These are phyloP conservation scores for Emericellopsis terricola DNA, from an alignment of 495 filamentous ascomycete species.

Conservation along the genomic window DNA sequence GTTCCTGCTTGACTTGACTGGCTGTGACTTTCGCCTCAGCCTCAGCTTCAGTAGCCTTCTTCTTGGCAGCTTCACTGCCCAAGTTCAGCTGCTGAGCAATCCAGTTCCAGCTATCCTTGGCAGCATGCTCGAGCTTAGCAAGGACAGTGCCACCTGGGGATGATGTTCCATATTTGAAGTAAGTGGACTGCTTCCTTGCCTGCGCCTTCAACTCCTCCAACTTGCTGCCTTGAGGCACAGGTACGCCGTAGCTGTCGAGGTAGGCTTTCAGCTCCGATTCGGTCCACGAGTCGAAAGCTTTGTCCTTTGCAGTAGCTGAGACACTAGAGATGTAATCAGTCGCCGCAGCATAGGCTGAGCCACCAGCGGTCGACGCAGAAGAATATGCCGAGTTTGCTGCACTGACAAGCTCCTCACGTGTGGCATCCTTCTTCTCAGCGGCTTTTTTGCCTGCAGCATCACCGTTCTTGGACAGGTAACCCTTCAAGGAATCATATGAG, in stretches of 20 bases:
- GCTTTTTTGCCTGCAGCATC: slow-evolving; percentile 50
- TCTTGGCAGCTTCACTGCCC: slow-evolving; percentile 44
- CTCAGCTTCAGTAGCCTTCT: slow-evolving; percentile 22
- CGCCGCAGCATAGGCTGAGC: slow-evolving; percentile 49
- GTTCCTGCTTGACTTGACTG: not conserved
- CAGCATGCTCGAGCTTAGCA: slow-evolving; percentile 38
- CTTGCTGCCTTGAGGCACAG: slow-evolving; percentile 30
- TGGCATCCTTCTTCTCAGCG: slow-evolving; percentile 42
- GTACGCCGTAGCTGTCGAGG: slow-evolving; percentile 61
- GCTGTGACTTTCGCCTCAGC: slow-evolving; percentile 15
- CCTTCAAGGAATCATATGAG: slow-evolving; percentile 56
- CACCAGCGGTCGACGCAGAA: slow-evolving; percentile 50
- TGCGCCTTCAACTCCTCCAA: slow-evolving; percentile 45
- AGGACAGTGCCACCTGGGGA: slow-evolving; percentile 45
- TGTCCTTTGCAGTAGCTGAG: slow-evolving; percentile 50
- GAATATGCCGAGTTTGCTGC: slow-evolving; percentile 54
- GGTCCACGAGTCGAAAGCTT: slow-evolving; percentile 65
- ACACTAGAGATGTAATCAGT: slow-evolving; percentile 54
- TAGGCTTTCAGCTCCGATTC: slow-evolving; percentile 62
- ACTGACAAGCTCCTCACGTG: slow-evolving; percentile 53
- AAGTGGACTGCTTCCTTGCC: slow-evolving; percentile 53
- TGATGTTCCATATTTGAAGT: slow-evolving; percentile 61
- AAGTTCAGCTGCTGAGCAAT: slow-evolving; percentile 37
- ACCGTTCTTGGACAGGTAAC: slow-evolving; percentile 42
- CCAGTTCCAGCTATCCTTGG: slow-evolving; percentile 37